A percentile compares a stretch with the other conserved stretches of the same genome.
phyloP scores from a whole-genome alignment of 1,139 yeast genomes.

The Pneumocystis carinii region DNA sequence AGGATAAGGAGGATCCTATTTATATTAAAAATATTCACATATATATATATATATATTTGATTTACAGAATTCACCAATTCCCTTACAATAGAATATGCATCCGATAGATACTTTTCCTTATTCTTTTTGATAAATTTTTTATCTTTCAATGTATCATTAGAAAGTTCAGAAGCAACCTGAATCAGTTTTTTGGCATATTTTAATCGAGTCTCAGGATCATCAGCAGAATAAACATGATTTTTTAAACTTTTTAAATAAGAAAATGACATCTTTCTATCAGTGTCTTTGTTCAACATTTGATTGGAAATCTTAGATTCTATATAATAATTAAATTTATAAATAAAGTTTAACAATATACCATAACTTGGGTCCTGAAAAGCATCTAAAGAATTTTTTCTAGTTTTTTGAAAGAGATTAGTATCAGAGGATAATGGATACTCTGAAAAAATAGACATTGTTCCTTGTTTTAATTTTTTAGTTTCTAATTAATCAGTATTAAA shows the following conservation, averaged over 20 bases:
- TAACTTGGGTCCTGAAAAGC: not conserved
- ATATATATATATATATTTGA: not conserved
- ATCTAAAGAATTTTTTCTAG: not conserved
- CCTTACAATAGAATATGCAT: constrained; percentile 43
- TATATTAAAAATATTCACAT: not conserved
- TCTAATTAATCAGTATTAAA: not conserved
- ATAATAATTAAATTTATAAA: not conserved
- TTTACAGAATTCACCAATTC: constrained; percentile 28
- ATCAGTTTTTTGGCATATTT: constrained; percentile 37
- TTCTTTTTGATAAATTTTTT: constrained; percentile 35
- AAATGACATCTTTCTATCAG: not conserved
- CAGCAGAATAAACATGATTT: not conserved
- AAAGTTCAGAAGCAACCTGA: constrained; percentile 30
- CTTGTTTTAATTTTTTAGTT: not conserved
- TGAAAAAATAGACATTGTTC: not conserved
- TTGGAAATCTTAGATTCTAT: not conserved
- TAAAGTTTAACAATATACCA: not conserved
- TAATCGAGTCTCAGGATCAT: constrained; percentile 29
- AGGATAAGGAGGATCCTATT: constrained; percentile 16
- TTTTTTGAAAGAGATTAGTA: not conserved
- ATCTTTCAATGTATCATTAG: constrained; percentile 26
- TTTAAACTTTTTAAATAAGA: not conserved
- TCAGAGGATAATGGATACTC: not conserved
- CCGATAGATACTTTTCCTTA: constrained; percentile 39
- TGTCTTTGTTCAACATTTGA: not conserved